phyloP scores from a whole-genome alignment of 371 early-diverging fungal species.

The Mucor indicus region DNA sequence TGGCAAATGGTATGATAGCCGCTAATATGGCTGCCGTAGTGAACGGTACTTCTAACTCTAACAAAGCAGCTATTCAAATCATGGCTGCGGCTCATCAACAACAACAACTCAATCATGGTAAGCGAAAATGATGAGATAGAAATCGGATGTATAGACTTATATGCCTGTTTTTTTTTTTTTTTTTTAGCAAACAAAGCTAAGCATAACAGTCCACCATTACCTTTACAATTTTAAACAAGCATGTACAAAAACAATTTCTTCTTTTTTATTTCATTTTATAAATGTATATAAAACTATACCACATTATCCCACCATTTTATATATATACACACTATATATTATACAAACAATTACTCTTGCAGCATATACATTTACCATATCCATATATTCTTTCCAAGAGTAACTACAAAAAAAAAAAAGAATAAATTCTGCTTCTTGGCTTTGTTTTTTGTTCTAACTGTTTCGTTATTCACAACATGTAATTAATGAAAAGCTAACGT shows the following conservation, averaged over 20 bases:
- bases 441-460: not conserved
- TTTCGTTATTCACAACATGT: no score
- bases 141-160: no score
- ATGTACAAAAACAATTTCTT: no score
- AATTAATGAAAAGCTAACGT: no score
- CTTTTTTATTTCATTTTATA: no score
- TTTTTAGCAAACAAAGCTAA: slow-evolving; percentile 12
- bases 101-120: slow-evolving; percentile 9
- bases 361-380: no score
- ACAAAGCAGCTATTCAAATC: slow-evolving; percentile 34
- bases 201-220: slow-evolving; percentile 13
- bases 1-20: slow-evolving; percentile 49
- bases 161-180: not conserved
- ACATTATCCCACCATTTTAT: no score
- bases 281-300: no score
- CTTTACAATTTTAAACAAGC: slow-evolving; percentile 11
- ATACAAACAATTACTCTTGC: no score
- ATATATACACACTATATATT: no score
- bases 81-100: slow-evolving; percentile 31
- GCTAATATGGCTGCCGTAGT: slow-evolving; percentile 46
- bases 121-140: not conserved
- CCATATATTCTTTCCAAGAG: no score
- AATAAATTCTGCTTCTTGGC: not conserved
- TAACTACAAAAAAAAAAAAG: not conserved
- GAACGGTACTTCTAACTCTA: slow-evolving; percentile 16